Conservation (phyloP, 1,284 basidiomycete species). For the Takashimella koratensis region DNA sequence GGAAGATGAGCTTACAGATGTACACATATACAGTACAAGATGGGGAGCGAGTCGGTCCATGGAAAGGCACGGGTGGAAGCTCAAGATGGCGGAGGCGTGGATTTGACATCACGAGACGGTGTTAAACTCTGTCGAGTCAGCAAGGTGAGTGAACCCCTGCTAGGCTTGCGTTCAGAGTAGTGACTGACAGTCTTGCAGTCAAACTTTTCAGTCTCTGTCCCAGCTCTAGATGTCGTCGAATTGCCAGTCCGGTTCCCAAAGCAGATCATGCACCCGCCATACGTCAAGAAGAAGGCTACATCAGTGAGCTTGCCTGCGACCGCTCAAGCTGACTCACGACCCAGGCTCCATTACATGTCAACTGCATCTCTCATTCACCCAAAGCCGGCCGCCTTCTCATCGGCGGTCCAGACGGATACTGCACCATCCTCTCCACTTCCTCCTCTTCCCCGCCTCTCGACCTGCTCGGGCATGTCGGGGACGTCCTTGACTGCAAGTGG, state of each 20-base stretch:
- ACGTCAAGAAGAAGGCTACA: conserved; percentile 24
- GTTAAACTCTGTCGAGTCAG: conserved; percentile 31
- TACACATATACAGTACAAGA: conserved; percentile 34
- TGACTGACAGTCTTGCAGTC: conserved; percentile 22
- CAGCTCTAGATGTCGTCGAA: conserved; percentile 19
- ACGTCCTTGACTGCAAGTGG: conserved; percentile 47
- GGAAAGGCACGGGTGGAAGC: conserved; percentile 35
- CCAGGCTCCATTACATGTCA: conserved; percentile 42
- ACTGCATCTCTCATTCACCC: conserved; percentile 39
- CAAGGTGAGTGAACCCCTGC: conserved; percentile 25
- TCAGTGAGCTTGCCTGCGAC: conserved; percentile 19
- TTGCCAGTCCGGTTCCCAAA: conserved; percentile 39
- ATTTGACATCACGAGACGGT: conserved; percentile 25
- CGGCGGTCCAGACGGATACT: conserved; percentile 49
- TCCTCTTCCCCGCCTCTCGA: conserved; percentile 8
- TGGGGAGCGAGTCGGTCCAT: conserved; percentile 36
- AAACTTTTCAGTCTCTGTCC: conserved; percentile 33
- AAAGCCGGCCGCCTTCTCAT: conserved; percentile 37
- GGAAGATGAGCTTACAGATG: too few relatives aligned
- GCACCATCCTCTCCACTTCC: conserved; percentile 31
- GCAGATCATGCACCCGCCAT: conserved; percentile 36
- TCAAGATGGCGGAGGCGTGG: conserved; percentile 28
- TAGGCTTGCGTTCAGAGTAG: background rate
- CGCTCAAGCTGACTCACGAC: conserved; percentile 6
- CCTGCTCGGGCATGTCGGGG: conserved; percentile 50